Percentiles rank a stretch among this genome's conserved stretches.
Conservation (phyloP, 2,329 filamentous ascomycete species). For the Amauroascus niger region DNA sequence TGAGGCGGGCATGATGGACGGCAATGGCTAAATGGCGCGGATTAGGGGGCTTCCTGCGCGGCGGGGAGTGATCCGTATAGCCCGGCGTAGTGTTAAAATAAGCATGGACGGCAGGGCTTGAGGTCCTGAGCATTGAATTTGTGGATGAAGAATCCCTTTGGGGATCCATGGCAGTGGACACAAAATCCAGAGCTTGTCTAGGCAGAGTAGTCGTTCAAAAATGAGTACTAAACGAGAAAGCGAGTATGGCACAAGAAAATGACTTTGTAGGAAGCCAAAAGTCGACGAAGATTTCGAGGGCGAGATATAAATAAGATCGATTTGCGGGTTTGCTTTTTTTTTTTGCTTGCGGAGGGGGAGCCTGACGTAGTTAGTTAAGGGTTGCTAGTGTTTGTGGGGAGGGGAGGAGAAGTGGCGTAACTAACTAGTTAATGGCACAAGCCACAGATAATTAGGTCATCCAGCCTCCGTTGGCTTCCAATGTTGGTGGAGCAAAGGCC, state of each 20-base stretch:
- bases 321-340: no score
- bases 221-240: no score
- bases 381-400: no score
- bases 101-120: conserved; percentile 34
- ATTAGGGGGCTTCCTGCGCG: conserved; percentile 29
- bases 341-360: no score
- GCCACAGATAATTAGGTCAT: conserved; percentile 8
- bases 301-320: no score
- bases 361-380: not conserved
- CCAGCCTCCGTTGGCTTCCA: not conserved
- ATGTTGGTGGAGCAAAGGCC: conserved; percentile 5
- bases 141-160: conserved; percentile 23
- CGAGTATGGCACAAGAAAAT: not conserved
- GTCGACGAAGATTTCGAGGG: no score
- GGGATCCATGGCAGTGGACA: not conserved
- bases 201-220: no score
- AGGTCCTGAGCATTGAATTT: conserved; percentile 55
- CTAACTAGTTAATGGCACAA: not conserved
- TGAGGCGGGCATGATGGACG: conserved; percentile 68
- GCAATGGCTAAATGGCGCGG: conserved; percentile 51
- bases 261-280: not conserved
- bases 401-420: conserved; percentile 5
- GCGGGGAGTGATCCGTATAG: conserved; percentile 26
- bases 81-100: conserved; percentile 35
- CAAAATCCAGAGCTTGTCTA: not conserved